Conservation (phyloP, 2,329 filamentous ascomycete species). For the Diaporthe citriasiana region DNA sequence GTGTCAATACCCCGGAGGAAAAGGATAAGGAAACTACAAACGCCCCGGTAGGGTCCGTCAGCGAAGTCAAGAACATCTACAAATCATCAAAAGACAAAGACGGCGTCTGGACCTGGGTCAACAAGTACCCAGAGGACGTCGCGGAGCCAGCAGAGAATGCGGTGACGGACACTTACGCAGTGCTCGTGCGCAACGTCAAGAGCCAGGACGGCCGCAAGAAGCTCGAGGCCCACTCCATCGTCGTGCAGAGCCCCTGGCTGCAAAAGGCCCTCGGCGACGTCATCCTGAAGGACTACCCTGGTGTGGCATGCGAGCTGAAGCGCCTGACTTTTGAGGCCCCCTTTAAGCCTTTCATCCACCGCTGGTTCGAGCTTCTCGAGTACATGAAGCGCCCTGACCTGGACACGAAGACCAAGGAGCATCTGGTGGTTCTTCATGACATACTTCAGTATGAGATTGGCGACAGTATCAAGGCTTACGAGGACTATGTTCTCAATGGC, state of each 20-base stretch:
- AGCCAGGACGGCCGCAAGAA: constrained; percentile 71
- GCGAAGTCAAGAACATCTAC: constrained; percentile 59
- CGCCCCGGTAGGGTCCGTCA: constrained; percentile 53
- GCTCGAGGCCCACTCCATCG: constrained; percentile 72
- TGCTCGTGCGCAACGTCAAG: constrained; percentile 71
- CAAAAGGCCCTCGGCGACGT: constrained; percentile 66
- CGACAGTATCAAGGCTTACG: constrained; percentile 62
- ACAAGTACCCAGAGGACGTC: constrained; percentile 67
- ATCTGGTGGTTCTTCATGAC: constrained; percentile 61
- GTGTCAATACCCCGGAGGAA: constrained; percentile 8
- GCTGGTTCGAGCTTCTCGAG: constrained; percentile 67
- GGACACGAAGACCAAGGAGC: constrained; percentile 60
- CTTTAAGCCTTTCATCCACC: constrained; percentile 76
- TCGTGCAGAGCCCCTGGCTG: constrained; percentile 74
- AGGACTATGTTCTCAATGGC: constrained; percentile 66
- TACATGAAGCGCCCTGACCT: constrained; percentile 57
- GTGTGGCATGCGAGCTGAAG: constrained; percentile 71
- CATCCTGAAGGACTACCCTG: constrained; percentile 70
- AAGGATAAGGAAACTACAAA: constrained; percentile 14
- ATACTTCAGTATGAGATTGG: constrained; percentile 66
- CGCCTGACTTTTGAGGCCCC: constrained; percentile 72
- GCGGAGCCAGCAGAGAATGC: constrained; percentile 71
- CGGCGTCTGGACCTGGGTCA: constrained; percentile 68
- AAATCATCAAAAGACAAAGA: constrained; percentile 59
- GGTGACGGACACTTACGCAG: constrained; percentile 72